These are phyloP conservation scores for Arxiozyma heterogenica DNA, from an alignment of 1,139 yeast genomes.

Conservation along the genomic window DNA sequence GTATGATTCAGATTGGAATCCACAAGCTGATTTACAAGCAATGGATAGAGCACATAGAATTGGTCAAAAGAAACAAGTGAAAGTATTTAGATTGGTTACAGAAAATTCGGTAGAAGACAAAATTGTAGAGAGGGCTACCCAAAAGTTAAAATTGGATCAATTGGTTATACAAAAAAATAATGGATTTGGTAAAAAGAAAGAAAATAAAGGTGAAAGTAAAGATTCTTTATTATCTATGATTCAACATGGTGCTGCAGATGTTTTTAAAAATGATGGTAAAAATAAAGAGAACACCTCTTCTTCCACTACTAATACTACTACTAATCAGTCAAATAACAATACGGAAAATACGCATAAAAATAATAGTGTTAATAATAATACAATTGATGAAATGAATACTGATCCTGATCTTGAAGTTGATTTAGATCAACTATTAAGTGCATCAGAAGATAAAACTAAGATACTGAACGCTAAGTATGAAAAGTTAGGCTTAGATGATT, in stretches of 20 bases:
- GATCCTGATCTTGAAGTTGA: constrained; percentile 46
- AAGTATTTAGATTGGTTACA: constrained; percentile 83
- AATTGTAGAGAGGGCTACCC: constrained; percentile 92
- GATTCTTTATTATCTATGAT: constrained; percentile 91
- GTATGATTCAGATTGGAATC: constrained; percentile 97
- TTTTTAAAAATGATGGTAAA: constrained; percentile 40
- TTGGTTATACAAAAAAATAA: constrained; percentile 94
- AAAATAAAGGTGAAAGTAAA: constrained; percentile 49
- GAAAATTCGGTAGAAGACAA: constrained; percentile 96
- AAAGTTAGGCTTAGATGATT: constrained; percentile 81
- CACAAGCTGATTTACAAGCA: constrained; percentile 97
- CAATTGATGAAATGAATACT: constrained; percentile 3
- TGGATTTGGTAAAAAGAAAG: constrained; percentile 35
- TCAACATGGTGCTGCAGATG: constrained; percentile 91
- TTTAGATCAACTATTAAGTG: constrained; percentile 65
- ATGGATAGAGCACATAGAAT: constrained; percentile 99
- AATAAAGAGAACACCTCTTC: constrained; percentile 18
- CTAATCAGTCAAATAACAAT: constrained; percentile 30
- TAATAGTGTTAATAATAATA: not conserved
- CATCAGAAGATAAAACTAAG: constrained; percentile 76
- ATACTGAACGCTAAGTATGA: constrained; percentile 72
- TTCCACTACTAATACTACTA: constrained; percentile 14
- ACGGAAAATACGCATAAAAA: not conserved
- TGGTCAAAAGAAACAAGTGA: constrained; percentile 94
- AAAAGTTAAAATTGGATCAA: constrained; percentile 84